Percentiles rank a stretch among this genome's conserved stretches.
Conservation (phyloP, 306 rosid genomes). For the Betula pendula region DNA sequence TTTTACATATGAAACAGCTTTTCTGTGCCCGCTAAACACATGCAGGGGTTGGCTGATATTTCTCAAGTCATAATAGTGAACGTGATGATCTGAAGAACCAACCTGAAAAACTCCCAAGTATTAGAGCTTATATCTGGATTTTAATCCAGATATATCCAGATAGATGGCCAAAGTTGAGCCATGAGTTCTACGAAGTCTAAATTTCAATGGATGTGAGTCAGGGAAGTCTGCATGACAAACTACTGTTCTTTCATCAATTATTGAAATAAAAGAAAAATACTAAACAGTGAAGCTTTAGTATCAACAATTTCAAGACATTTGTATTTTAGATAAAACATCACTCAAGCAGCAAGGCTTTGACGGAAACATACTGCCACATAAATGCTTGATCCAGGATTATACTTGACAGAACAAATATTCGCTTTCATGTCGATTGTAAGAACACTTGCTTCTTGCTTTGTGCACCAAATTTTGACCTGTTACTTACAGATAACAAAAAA, state of each 20-base stretch:
- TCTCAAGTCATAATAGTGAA: slow-evolving; percentile 91
- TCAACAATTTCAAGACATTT: not conserved
- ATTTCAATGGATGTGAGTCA: not conserved
- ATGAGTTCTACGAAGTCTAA: not conserved
- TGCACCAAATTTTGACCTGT: slow-evolving; percentile 98
- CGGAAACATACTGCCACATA: slow-evolving; percentile 73
- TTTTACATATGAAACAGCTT: slow-evolving; percentile 91
- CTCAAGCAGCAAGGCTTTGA: slow-evolving; percentile 25
- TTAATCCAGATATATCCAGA: no score
- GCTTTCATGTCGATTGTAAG: slow-evolving; percentile 93
- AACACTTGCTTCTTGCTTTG: slow-evolving; percentile 89
- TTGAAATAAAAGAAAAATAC: not conserved
- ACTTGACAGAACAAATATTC: slow-evolving; percentile 92
- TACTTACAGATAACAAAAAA: slow-evolving; percentile 21
- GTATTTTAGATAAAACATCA: not conserved
- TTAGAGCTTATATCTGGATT: not conserved
- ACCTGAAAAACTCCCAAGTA: slow-evolving; percentile 50
- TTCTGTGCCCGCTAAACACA: slow-evolving; percentile 83
- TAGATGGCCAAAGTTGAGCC: not conserved
- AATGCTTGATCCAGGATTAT: slow-evolving; percentile 91
- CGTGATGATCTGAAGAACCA: slow-evolving; percentile 94
- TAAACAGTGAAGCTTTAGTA: not conserved
- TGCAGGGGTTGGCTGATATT: slow-evolving; percentile 79
- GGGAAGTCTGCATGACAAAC: not conserved
- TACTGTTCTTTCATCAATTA: not conserved